Base-by-base conservation (phyloP, 2,329 filamentous ascomycete species). In the Fonsecaea nubica region DNA sequence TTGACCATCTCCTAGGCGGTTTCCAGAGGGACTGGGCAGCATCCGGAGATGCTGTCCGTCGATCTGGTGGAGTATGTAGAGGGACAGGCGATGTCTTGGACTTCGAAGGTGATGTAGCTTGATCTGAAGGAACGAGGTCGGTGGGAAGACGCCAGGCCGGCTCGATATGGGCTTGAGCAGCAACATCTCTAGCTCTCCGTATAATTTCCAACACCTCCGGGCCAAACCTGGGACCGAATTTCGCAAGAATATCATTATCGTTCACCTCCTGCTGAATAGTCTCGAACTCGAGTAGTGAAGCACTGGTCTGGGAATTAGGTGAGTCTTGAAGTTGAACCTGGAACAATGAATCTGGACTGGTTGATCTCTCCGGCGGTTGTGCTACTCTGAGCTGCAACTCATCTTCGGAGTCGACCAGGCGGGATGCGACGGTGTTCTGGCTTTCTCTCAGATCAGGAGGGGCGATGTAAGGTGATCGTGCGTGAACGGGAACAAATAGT, bases 131-230 rank as follows among this genome's bases (percentile, higher is more conserved):
- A 33, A 63, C 60, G 15, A 63, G 25, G 40, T 63, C 62, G 21
- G 63, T 56, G 32, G 72, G 72, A 35, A 73, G 67, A 10, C 71
- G 71, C 72, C 72, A 73, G 42, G 72, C 72, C 42, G 71, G 68
- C 57, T 73, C 72, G 42, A 73, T 69, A 52, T 72, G 68, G 54
- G 65, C 67, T 65, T 73, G 71, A 58, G 56, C 61, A 30, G 66
- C 66, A 30, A 45, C 65, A 33, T 65, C 67, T 40, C 64, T 67
- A 10, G 62, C 59, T 62, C 61, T 60, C 52, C 62, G 61, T 18
- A 72, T 54, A 35, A 72, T 62, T 15, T 58, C 58, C 35, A 73
- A 42, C 10, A 72, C 67, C 48, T 70, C 65, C 21, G 58, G 50
- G 33, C 71, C 71, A 21, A 70, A 62, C 30, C 68, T 13, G 5